These are phyloP conservation scores for Trichoderma cornu-damae DNA, from an alignment of 2,329 filamentous ascomycete genomes.

Conservation along the genomic window DNA sequence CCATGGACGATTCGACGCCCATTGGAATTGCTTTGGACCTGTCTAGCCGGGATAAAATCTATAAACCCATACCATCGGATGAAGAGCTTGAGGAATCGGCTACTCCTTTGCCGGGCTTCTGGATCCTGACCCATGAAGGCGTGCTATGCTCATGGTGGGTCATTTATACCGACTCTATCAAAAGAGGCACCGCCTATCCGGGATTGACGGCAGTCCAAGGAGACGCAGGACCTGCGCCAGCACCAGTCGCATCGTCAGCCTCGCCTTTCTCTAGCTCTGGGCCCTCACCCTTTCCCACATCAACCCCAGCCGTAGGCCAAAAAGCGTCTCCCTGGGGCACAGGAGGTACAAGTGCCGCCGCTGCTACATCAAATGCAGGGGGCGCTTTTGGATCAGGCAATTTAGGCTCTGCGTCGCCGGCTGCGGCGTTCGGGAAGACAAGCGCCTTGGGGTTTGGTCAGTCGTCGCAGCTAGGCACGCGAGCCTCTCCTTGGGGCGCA, in stretches of 20 bases:
- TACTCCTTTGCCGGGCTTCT: constrained; percentile 74
- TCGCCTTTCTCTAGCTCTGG: constrained; percentile 30
- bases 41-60: constrained; percentile 73
- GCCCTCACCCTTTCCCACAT: constrained; percentile 40
- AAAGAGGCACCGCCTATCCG: constrained; percentile 65
- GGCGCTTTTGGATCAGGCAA: constrained; percentile 42
- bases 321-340: constrained; percentile 49
- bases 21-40: constrained; percentile 79
- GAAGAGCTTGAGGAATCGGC: constrained; percentile 73
- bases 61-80: constrained; percentile 69
- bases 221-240: constrained; percentile 28
- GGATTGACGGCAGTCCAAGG: constrained; percentile 54
- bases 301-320: constrained; percentile 42
- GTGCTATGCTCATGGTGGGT: constrained; percentile 85
- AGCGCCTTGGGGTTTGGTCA: constrained; percentile 50
- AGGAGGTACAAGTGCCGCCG: constrained; percentile 27
- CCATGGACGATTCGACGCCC: constrained; percentile 62
- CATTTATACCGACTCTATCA: constrained; percentile 81
- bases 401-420: constrained; percentile 39
- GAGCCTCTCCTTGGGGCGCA: constrained; percentile 53
- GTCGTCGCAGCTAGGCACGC: constrained; percentile 43
- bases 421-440: constrained; percentile 47
- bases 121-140: constrained; percentile 85
- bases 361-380: constrained; percentile 31
- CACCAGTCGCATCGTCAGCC: constrained; percentile 29